phyloP scores from a whole-genome alignment of 257 asterid species.

The Prunella vulgaris region DNA sequence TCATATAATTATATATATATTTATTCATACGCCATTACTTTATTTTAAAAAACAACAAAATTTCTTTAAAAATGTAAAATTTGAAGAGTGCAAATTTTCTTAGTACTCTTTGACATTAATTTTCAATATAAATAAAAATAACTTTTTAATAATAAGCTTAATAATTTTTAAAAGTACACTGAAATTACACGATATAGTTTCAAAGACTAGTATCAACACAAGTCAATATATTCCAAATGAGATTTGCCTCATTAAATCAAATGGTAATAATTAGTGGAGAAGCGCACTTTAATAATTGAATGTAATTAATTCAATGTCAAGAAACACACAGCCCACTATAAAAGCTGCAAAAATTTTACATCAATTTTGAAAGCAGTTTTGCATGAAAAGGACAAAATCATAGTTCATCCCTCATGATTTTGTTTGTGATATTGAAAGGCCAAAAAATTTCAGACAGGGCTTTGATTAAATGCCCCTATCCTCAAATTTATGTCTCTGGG shows the following conservation, averaged over 20 bases:
- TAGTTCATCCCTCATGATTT: background rate
- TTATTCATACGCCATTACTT: no score
- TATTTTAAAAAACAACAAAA: no score
- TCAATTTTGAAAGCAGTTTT: background rate
- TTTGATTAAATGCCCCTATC: conserved; percentile 10
- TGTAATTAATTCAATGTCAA: background rate
- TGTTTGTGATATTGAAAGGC: background rate
- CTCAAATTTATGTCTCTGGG: conserved; percentile 32
- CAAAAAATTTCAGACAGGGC: conserved; percentile 14
- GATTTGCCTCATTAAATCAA: background rate
- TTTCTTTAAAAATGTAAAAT: no score
- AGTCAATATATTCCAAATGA: background rate
- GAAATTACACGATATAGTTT: no score
- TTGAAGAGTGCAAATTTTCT: no score
- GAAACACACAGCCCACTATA: background rate
- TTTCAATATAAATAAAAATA: no score
- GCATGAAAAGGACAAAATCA: background rate
- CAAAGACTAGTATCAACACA: no score
- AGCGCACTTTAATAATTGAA: background rate
- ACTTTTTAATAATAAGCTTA: no score
- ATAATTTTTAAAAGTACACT: no score
- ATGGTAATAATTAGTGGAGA: background rate
- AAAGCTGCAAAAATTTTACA: background rate
- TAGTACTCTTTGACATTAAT: no score
- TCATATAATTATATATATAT: no score